These are phyloP conservation scores for Begonia fuchsioides DNA, from an alignment of 306 rosid species.

Conservation along the genomic window DNA sequence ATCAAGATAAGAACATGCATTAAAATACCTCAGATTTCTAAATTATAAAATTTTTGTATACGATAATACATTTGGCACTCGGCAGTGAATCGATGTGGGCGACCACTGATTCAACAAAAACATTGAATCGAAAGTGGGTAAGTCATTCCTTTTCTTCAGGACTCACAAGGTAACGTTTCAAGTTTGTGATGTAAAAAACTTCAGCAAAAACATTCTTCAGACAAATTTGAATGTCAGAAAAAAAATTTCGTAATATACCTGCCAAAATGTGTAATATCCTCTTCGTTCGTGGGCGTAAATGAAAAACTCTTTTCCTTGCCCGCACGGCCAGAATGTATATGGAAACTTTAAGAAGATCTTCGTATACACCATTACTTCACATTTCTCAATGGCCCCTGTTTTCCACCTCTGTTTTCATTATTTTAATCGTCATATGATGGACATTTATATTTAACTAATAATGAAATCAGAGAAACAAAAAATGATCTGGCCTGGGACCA, in stretches of 20 bases:
- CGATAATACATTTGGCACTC: too few relatives aligned
- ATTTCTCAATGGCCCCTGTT: conserved; percentile 67
- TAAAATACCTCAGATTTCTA: too few relatives aligned
- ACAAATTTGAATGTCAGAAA: too few relatives aligned
- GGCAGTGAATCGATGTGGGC: too few relatives aligned
- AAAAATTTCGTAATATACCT: conserved; percentile 31
- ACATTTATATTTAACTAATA: too few relatives aligned
- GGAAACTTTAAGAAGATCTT: conserved; percentile 96
- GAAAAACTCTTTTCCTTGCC: conserved; percentile 87
- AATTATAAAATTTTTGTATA: too few relatives aligned
- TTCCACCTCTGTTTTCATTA: conserved; percentile 71
- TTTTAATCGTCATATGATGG: not conserved
- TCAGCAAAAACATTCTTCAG: too few relatives aligned
- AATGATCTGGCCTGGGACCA: not conserved
- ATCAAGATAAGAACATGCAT: not conserved
- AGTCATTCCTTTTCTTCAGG: too few relatives aligned
- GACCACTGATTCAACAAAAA: too few relatives aligned
- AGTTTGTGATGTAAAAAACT: too few relatives aligned
- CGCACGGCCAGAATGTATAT: conserved; percentile 77
- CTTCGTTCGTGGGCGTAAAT: conserved; percentile 89
- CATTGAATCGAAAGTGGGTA: too few relatives aligned
- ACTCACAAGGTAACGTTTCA: too few relatives aligned
- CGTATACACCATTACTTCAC: conserved; percentile 87
- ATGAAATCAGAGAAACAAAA: not conserved
- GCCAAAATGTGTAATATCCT: conserved; percentile 99